Evolutionary conservation across 371 early-diverging fungal genomes (phyloP).

Genomic region (Mortierella sp.): DNA sequence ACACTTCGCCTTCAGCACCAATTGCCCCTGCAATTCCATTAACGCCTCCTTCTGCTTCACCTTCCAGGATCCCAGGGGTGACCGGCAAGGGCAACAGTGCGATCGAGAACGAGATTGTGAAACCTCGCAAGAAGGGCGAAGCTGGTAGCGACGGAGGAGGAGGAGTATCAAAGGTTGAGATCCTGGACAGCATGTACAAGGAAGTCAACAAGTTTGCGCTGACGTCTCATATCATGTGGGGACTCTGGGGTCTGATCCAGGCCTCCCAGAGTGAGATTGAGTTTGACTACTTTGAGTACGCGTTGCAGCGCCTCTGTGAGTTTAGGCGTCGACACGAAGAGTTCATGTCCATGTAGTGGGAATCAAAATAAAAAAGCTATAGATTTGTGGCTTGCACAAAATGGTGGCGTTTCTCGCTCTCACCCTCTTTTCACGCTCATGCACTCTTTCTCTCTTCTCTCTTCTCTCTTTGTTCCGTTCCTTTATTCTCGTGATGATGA

Average conservation of each 20-base stretch:
- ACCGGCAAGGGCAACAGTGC: slow-evolving; percentile 24
- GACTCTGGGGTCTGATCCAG: slow-evolving; percentile 87
- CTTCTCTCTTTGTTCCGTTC: too few relatives aligned
- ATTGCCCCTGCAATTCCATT: not conserved
- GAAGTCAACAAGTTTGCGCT: slow-evolving; percentile 66
- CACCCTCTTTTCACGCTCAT: too few relatives aligned
- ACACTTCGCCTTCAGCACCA: not conserved
- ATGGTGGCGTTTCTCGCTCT: too few relatives aligned
- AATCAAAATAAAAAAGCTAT: too few relatives aligned
- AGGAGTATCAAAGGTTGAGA: slow-evolving; percentile 45
- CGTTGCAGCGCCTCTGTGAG: slow-evolving; percentile 67
- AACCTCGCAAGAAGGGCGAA: slow-evolving; percentile 8
- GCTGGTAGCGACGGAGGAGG: slow-evolving; percentile 19
- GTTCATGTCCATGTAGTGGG: slow-evolving; percentile 48
- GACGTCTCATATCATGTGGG: slow-evolving; percentile 85
- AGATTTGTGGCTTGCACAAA: too few relatives aligned
- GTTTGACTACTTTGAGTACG: slow-evolving; percentile 84
- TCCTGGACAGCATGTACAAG: slow-evolving; percentile 48
- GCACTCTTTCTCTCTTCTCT: too few relatives aligned
- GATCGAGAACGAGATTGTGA: slow-evolving; percentile 11
- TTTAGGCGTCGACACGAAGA: slow-evolving; percentile 39
- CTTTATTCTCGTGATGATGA: too few relatives aligned
- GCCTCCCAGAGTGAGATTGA: slow-evolving; percentile 83
- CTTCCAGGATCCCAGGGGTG: not conserved
- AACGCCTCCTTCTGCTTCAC: not conserved